Percentiles rank a stretch among this genome's conserved stretches.
Conservation (phyloP, 306 rosid species). For the Fragaria nilgerrensis region DNA sequence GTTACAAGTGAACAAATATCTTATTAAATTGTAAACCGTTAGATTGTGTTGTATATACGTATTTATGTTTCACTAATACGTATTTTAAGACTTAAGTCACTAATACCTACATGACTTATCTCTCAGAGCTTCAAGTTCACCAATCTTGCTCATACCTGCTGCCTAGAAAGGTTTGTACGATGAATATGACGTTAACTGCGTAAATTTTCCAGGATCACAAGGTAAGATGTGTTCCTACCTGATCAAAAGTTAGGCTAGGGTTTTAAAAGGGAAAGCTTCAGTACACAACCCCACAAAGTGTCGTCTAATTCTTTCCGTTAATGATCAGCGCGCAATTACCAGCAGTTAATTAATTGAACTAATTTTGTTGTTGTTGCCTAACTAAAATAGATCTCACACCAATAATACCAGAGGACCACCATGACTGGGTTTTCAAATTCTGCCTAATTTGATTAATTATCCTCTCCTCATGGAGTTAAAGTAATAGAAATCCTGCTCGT, state of each 20-base stretch:
- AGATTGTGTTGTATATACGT: too few relatives aligned
- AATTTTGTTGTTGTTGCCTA: neutral
- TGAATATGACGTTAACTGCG: neutral
- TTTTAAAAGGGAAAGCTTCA: neutral
- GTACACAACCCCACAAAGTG: too few relatives aligned
- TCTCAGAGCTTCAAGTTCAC: too few relatives aligned
- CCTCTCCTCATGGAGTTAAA: too few relatives aligned
- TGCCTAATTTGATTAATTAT: slow-evolving; percentile 11
- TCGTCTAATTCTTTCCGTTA: neutral
- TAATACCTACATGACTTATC: too few relatives aligned
- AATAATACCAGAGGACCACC: neutral
- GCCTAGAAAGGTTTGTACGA: too few relatives aligned
- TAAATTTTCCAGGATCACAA: neutral
- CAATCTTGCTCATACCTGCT: too few relatives aligned
- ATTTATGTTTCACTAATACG: too few relatives aligned
- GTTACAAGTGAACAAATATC: too few relatives aligned
- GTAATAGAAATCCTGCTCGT: too few relatives aligned
- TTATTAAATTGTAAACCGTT: too few relatives aligned
- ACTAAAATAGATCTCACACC: neutral
- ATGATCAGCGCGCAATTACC: neutral
- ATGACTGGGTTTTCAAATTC: neutral
- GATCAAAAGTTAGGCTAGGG: neutral
- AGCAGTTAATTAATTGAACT: neutral
- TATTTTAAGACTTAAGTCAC: too few relatives aligned
- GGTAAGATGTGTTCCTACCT: neutral